These are phyloP conservation scores for Mucor mucedo DNA, from an alignment of 371 early-diverging fungal genomes.

Conservation along the genomic window DNA sequence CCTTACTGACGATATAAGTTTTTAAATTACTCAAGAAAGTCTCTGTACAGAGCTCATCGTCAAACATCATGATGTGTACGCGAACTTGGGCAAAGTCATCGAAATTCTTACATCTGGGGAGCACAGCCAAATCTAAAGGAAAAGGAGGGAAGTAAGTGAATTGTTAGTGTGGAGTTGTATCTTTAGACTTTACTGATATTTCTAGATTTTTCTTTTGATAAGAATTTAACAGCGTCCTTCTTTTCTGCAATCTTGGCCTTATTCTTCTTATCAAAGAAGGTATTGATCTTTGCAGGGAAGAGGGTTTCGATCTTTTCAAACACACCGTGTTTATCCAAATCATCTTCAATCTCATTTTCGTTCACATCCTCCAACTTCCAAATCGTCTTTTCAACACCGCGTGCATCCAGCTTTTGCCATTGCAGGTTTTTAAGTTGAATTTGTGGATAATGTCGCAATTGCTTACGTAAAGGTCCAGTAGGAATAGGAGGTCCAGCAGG, in stretches of 20 bases:
- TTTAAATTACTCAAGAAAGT: conserved; percentile 54
- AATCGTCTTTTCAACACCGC: conserved; percentile 43
- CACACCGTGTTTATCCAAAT: conserved; percentile 35
- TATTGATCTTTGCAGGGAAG: conserved; percentile 50
- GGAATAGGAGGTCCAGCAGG: conserved; percentile 30
- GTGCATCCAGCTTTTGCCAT: conserved; percentile 53
- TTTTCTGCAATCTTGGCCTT: conserved; percentile 42
- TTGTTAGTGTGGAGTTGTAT: too few relatives aligned
- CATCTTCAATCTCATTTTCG: conserved; percentile 44
- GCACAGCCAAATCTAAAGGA: conserved; percentile 44
- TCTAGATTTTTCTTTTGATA: conserved; percentile 43
- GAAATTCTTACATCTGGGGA: conserved; percentile 40
- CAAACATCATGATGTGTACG: conserved; percentile 38
- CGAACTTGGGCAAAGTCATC: conserved; percentile 42
- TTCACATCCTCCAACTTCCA: conserved; percentile 42
- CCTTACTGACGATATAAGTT: conserved; percentile 41
- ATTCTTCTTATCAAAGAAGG: conserved; percentile 42
- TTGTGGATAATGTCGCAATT: conserved; percentile 48
- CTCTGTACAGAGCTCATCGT: conserved; percentile 52
- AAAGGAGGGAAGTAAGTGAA: too few relatives aligned
- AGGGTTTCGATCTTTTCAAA: conserved; percentile 46
- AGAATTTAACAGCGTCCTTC: conserved; percentile 48
- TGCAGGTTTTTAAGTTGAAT: conserved; percentile 52
- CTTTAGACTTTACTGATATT: conserved; percentile 39
- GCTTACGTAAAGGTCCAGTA: conserved; percentile 40